Conservation (phyloP, 176 grass and related monocot species). For the Dactylis glomerata region DNA sequence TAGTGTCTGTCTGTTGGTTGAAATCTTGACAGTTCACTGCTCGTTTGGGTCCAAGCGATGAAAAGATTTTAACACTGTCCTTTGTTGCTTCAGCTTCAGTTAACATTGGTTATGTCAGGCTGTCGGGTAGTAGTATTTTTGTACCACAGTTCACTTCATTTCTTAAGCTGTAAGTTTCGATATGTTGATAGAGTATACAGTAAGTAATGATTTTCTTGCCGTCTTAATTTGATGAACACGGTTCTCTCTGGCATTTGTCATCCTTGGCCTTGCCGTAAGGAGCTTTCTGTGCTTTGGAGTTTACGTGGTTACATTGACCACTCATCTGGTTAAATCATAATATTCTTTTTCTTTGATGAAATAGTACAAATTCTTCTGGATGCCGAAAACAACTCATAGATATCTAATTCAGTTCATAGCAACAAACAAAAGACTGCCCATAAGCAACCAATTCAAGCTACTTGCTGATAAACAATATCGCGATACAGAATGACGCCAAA, state of each 20-base stretch:
- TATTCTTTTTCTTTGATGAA: background rate
- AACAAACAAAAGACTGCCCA: background rate
- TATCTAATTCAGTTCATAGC: background rate
- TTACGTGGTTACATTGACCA: background rate
- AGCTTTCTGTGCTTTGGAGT: background rate
- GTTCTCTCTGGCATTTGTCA: background rate
- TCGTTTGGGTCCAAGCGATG: background rate
- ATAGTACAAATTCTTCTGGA: background rate
- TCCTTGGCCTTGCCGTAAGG: background rate
- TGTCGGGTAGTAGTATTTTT: background rate
- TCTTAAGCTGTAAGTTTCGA: conserved; percentile 1
- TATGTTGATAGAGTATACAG: background rate
- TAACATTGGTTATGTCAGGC: background rate
- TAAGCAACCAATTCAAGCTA: background rate
- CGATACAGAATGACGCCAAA: background rate
- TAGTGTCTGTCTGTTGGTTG: background rate
- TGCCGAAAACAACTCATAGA: background rate
- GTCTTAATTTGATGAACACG: background rate
- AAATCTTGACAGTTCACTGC: background rate
- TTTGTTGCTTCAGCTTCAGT: background rate
- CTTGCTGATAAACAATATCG: background rate
- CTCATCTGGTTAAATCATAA: background rate
- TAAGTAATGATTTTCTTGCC: background rate
- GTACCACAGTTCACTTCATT: background rate
- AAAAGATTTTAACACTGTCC: background rate